Evolutionary conservation across 2,329 filamentous ascomycete genomes (phyloP).

Genomic region (Fusarium neocosmosporiellum): DNA sequence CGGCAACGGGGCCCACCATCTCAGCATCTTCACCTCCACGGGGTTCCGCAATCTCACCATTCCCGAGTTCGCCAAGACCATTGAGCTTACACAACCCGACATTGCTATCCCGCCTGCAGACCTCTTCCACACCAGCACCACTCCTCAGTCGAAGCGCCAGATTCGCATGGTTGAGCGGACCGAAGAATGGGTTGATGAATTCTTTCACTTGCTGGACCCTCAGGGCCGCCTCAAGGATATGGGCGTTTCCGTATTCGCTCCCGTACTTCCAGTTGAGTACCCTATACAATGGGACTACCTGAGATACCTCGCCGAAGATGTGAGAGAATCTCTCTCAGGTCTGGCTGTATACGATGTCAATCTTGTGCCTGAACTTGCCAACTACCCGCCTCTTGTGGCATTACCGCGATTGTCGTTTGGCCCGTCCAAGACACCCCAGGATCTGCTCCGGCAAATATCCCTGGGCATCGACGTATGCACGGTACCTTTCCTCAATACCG

Average conservation of each 20-base stretch:
- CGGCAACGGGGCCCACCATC: constrained; percentile 75
- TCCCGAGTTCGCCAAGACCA: constrained; percentile 74
- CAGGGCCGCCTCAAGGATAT: constrained; percentile 42
- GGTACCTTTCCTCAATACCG: constrained; percentile 77
- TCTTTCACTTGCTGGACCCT: constrained; percentile 59
- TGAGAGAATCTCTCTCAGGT: constrained; percentile 68
- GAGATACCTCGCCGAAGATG: constrained; percentile 74
- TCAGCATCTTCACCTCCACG: constrained; percentile 86
- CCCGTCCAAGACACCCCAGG: constrained; percentile 76
- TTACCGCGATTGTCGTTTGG: constrained; percentile 83
- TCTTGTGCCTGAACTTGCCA: constrained; percentile 73
- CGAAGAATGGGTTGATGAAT: constrained; percentile 81
- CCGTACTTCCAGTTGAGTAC: constrained; percentile 79
- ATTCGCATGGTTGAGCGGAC: constrained; percentile 89
- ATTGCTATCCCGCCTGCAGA: constrained; percentile 85
- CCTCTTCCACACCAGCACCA: constrained; percentile 61
- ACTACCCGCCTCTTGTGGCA: constrained; percentile 62
- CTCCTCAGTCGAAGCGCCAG: constrained; percentile 76
- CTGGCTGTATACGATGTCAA: constrained; percentile 83
- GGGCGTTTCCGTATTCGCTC: constrained; percentile 66
- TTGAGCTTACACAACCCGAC: constrained; percentile 78
- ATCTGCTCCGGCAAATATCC: constrained; percentile 79
- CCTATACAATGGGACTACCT: constrained; percentile 85
- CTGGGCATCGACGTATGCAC: constrained; percentile 85
- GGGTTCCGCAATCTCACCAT: constrained; percentile 81